These are phyloP conservation scores for Tephrocybe sp. DNA, from an alignment of 768 basidiomycete species.

Conservation along the genomic window DNA sequence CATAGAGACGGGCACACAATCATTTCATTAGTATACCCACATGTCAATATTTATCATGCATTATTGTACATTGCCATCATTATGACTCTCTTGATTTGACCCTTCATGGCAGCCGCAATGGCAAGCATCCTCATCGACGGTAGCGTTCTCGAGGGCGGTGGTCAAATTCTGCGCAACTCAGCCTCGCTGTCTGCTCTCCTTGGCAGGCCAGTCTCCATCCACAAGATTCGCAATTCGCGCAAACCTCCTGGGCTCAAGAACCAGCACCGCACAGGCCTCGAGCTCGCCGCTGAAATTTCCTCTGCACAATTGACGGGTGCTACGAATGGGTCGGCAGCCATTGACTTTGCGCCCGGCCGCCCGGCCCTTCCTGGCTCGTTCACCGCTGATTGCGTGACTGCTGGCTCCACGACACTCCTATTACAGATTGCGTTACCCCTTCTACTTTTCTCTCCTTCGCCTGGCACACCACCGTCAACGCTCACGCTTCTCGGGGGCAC, in stretches of 20 bases:
- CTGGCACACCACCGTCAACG: constrained; percentile 34
- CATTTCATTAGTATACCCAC: constrained; percentile 6
- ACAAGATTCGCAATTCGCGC: constrained; percentile 60
- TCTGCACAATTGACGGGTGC: constrained; percentile 56
- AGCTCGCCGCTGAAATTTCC: constrained; percentile 63
- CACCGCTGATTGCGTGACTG: constrained; percentile 52
- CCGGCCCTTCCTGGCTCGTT: constrained; percentile 41
- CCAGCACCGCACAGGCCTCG: constrained; percentile 72
- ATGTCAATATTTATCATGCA: constrained; percentile 9
- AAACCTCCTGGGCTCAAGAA: constrained; percentile 65
- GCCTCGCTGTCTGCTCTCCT: constrained; percentile 67
- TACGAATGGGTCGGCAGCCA: constrained; percentile 46
- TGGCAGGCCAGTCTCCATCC: constrained; percentile 55
- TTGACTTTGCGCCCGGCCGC: constrained; percentile 58
- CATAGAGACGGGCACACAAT: not conserved
- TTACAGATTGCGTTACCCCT: constrained; percentile 73
- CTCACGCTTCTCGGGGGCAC: constrained; percentile 70
- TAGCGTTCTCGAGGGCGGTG: constrained; percentile 61
- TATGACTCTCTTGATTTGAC: not conserved
- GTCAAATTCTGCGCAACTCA: constrained; percentile 72
- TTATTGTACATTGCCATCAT: constrained; percentile 5
- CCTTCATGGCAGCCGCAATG: constrained; percentile 18
- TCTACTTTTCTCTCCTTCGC: constrained; percentile 51
- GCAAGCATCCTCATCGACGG: constrained; percentile 39
- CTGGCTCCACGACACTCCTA: constrained; percentile 70